Percentiles rank a stretch among this genome's conserved stretches.
Evolutionary conservation across 805 yeast genomes (phyloP).

Genomic region (Suhomyces sp.): DNA sequence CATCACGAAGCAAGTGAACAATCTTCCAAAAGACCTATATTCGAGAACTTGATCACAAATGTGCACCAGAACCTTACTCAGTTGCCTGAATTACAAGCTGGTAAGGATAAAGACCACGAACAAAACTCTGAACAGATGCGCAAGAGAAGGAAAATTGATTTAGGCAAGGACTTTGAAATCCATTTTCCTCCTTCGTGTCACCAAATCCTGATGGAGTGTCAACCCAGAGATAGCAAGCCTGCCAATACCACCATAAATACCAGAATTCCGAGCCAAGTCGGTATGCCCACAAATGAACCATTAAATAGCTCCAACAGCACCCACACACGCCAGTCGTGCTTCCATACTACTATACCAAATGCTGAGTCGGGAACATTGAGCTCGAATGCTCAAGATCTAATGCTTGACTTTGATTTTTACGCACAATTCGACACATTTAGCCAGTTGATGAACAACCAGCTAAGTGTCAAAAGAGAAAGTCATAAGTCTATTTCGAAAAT

Average conservation of each 20-base stretch:
- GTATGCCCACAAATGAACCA: neutral
- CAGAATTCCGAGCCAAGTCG: neutral
- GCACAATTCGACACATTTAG: constrained; percentile 34
- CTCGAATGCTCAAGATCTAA: constrained; percentile 10
- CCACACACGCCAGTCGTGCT: constrained; percentile 42
- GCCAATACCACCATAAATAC: neutral
- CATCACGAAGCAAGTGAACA: constrained; percentile 16
- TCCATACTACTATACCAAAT: constrained; percentile 42
- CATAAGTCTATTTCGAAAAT: neutral
- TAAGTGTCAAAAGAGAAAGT: neutral
- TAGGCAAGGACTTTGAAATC: constrained; percentile 22
- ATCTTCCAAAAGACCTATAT: constrained; percentile 30
- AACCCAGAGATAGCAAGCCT: neutral
- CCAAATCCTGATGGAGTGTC: constrained; percentile 6
- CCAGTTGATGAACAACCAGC: constrained; percentile 11
- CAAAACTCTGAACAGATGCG: neutral
- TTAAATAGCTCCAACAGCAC: constrained; percentile 2
- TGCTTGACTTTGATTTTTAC: constrained; percentile 37
- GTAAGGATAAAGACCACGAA: neutral
- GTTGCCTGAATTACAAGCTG: constrained; percentile 5
- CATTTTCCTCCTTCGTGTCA: constrained; percentile 44
- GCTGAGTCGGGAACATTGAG: constrained; percentile 3
- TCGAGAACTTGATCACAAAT: constrained; percentile 37
- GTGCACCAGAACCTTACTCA: constrained; percentile 29
- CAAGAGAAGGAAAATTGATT: constrained; percentile 5